Conservation (phyloP, 768 basidiomycete species). For the Polyporus arcularius region DNA sequence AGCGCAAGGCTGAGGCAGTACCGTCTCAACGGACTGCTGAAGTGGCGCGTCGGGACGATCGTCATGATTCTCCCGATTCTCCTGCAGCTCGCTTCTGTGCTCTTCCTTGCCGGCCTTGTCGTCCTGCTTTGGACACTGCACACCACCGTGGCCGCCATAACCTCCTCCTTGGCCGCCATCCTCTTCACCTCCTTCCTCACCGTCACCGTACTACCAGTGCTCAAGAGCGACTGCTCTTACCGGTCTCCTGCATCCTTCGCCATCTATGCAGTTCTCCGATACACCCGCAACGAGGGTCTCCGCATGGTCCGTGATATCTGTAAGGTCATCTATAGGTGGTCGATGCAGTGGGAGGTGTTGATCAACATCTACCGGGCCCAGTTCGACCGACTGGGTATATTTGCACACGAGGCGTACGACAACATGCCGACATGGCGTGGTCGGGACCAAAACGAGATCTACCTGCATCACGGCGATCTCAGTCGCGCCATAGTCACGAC, state of each 20-base stretch:
- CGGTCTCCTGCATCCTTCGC: constrained; percentile 18
- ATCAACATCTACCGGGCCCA: no score
- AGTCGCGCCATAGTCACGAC: constrained; percentile 1
- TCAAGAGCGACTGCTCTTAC: constrained; percentile 21
- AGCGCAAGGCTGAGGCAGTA: not conserved
- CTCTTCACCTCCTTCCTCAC: constrained; percentile 14
- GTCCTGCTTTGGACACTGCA: constrained; percentile 24
- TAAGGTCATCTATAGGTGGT: no score
- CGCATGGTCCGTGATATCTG: no score
- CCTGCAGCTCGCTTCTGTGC: constrained; percentile 13
- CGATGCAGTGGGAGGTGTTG: no score
- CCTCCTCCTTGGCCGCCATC: constrained; percentile 9
- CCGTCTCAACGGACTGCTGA: constrained; percentile 22
- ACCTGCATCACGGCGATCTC: not conserved
- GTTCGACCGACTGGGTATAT: no score
- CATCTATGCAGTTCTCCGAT: constrained; percentile 2
- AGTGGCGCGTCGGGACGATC: constrained; percentile 27
- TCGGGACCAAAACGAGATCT: constrained; percentile 2
- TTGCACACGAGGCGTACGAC: not conserved
- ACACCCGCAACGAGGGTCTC: not conserved
- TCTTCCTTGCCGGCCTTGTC: constrained; percentile 23
- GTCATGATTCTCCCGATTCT: constrained; percentile 23
- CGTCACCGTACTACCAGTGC: constrained; percentile 18
- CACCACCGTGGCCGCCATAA: constrained; percentile 17
- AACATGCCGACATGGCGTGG: constrained; percentile 9